Evolutionary conservation across 2,329 filamentous ascomycete species (phyloP).

Genomic region (Colletotrichum orbiculare): DNA sequence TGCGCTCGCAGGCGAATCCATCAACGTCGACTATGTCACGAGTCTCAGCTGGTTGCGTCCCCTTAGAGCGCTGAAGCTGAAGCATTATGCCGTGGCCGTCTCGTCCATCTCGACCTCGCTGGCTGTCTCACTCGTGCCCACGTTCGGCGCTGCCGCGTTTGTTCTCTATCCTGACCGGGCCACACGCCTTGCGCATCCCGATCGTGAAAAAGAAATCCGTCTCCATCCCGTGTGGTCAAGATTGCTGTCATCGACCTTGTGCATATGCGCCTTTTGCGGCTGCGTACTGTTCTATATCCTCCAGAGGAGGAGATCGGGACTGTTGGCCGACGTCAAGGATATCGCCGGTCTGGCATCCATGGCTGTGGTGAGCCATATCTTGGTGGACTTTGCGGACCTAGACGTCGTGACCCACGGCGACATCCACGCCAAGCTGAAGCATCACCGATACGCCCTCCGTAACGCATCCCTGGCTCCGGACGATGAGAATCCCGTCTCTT

Average conservation of each 20-base stretch:
- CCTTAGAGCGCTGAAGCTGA: conserved; percentile 68
- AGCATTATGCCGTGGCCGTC: conserved; percentile 75
- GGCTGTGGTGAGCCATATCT: conserved; percentile 78
- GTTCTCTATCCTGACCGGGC: conserved; percentile 64
- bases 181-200: conserved; percentile 54
- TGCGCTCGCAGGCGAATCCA: conserved; percentile 71
- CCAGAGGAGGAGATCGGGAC: conserved; percentile 70
- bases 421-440: conserved; percentile 75
- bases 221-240: conserved; percentile 71
- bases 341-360: conserved; percentile 81
- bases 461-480: conserved; percentile 78
- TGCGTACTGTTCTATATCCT: conserved; percentile 70
- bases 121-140: conserved; percentile 76
- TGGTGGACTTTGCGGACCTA: conserved; percentile 79
- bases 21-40: conserved; percentile 81
- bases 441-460: conserved; percentile 74
- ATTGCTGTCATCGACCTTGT: conserved; percentile 65
- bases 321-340: conserved; percentile 75
- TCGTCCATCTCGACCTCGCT: conserved; percentile 74
- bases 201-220: conserved; percentile 62
- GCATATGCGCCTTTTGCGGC: conserved; percentile 68
- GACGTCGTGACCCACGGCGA: conserved; percentile 74
- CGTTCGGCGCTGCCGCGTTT: conserved; percentile 72
- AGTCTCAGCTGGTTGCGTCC: conserved; percentile 74
- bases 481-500: conserved; percentile 56